Conservation (phyloP, 192 early-diverging fungal species). For the Mortierella antarctica region DNA sequence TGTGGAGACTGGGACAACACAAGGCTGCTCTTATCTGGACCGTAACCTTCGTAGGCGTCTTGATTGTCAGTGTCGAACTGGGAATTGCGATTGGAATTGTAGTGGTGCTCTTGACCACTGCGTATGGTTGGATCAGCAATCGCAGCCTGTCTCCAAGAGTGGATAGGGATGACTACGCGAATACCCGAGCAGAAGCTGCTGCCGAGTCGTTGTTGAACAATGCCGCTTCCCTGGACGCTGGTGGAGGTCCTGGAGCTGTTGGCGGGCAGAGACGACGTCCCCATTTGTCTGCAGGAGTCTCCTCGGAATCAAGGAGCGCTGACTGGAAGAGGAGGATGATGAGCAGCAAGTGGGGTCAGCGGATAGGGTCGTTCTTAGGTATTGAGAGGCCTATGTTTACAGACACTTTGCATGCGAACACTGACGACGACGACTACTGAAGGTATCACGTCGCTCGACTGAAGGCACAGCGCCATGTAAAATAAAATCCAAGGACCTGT, state of each 20-base stretch:
- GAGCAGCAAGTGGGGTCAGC: constrained; percentile 32
- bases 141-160: constrained; percentile 4
- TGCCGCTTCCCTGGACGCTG: neutral
- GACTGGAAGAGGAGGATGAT: constrained; percentile 37
- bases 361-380: constrained; percentile 28
- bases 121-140: neutral
- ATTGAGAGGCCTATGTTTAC: constrained; percentile 38
- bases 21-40: constrained; percentile 40
- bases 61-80: constrained; percentile 34
- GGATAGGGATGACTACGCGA: neutral
- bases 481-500: too few relatives aligned
- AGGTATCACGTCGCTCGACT: too few relatives aligned
- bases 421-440: constrained; percentile 30
- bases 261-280: constrained; percentile 10
- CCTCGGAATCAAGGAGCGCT: constrained; percentile 6
- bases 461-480: too few relatives aligned
- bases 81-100: constrained; percentile 43
- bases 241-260: neutral
- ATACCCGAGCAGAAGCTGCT: neutral
- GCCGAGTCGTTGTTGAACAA: constrained; percentile 24
- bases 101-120: constrained; percentile 22
- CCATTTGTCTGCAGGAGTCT: constrained; percentile 7
- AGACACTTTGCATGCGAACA: constrained; percentile 22
- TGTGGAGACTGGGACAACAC: constrained; percentile 42
- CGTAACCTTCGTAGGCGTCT: constrained; percentile 24